These are phyloP conservation scores for Penicillium sp. DNA, from an alignment of 2,329 filamentous ascomycete genomes.

Conservation along the genomic window DNA sequence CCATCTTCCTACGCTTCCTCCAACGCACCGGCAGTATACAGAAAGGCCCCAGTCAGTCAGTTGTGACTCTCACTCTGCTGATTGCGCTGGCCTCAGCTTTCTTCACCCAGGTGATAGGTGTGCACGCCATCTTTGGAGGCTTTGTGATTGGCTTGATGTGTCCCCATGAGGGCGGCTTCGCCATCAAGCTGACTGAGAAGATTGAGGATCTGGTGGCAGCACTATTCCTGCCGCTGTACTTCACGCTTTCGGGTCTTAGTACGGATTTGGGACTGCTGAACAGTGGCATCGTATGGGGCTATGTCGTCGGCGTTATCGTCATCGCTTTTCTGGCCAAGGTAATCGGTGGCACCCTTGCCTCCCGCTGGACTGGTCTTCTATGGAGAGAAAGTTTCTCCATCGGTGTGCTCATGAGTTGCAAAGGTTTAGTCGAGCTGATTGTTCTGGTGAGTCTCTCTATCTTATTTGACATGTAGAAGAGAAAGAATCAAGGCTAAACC, in stretches of 20 bases:
- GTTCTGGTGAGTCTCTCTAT: constrained; percentile 68
- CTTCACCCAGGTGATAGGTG: constrained; percentile 87
- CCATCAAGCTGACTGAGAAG: constrained; percentile 90
- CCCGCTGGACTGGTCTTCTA: constrained; percentile 73
- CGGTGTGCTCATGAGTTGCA: constrained; percentile 92
- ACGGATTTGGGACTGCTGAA: constrained; percentile 86
- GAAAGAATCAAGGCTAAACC: neutral
- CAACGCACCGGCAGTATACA: constrained; percentile 76
- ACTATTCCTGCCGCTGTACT: constrained; percentile 87
- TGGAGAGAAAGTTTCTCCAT: constrained; percentile 92
- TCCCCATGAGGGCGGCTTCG: constrained; percentile 86
- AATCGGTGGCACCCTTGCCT: constrained; percentile 77
- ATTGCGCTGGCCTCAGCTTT: constrained; percentile 79
- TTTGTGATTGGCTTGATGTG: constrained; percentile 90
- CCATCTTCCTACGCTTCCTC: constrained; percentile 74
- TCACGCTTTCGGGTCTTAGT: constrained; percentile 85
- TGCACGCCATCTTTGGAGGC: constrained; percentile 92
- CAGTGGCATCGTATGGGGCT: constrained; percentile 82
- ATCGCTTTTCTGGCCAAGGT: constrained; percentile 88
- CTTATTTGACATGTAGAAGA: neutral
- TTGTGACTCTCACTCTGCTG: constrained; percentile 81
- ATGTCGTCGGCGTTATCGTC: constrained; percentile 79
- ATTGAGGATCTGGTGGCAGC: constrained; percentile 87
- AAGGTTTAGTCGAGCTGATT: constrained; percentile 91
- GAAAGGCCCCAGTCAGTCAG: constrained; percentile 83